phyloP scores from a whole-genome alignment of 169 alveolate genomes.

The Eimeria sp. region DNA sequence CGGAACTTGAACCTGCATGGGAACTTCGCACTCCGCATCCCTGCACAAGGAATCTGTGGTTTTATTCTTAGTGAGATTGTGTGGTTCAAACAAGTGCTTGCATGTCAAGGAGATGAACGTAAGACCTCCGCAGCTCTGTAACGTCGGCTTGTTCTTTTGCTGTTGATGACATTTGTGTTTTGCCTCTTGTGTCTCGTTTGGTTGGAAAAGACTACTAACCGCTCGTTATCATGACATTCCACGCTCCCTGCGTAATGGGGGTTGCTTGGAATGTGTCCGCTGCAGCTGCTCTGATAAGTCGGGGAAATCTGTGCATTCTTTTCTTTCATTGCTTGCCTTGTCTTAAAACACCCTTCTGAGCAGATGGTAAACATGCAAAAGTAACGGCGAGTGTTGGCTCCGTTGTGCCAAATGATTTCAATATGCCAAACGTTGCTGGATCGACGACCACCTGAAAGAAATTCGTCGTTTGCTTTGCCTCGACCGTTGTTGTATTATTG shows the following conservation, averaged over 20 bases:
- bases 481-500: background rate
- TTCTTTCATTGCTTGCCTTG: background rate
- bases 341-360: background rate
- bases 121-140: slow-evolving; percentile 18
- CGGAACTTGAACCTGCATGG: background rate
- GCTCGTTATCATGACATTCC: slow-evolving; percentile 50
- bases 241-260: slow-evolving; percentile 25
- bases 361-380: slow-evolving; percentile 13
- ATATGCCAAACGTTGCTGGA: slow-evolving; percentile 42
- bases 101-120: slow-evolving; percentile 55
- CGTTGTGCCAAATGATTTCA: slow-evolving; percentile 12
- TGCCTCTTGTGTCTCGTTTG: background rate
- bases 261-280: slow-evolving; percentile 23
- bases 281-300: background rate
- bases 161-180: background rate
- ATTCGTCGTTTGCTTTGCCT: background rate
- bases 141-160: slow-evolving; percentile 54
- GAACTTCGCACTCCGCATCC: slow-evolving; percentile 50
- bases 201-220: background rate
- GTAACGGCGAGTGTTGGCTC: slow-evolving; percentile 60
- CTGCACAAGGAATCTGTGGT: background rate
- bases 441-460: slow-evolving; percentile 38
- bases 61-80: too few species aligned
- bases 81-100: background rate
- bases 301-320: background rate